Conservation (phyloP, 345 rosid genomes). For the Carallia pectinifolia region DNA sequence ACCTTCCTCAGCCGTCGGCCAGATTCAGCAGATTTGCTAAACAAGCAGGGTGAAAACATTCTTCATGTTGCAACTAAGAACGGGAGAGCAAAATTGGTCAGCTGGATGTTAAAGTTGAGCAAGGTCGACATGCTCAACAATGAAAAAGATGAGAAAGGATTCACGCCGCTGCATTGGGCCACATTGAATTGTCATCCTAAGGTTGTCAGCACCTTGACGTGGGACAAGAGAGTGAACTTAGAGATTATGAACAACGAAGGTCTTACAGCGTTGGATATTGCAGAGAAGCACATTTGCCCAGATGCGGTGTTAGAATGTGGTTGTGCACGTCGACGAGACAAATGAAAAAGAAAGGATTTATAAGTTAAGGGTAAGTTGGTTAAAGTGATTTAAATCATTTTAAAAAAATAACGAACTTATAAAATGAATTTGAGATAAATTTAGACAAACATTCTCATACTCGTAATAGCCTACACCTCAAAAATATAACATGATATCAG, state of each 20-base stretch:
- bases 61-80: constrained; percentile 13
- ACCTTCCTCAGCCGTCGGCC: background rate
- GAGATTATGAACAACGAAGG: constrained; percentile 1
- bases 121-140: constrained; percentile 11
- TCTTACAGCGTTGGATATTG: background rate
- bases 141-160: constrained; percentile 2
- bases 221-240: constrained; percentile 1
- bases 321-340: no score
- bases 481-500: no score
- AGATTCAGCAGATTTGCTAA: background rate
- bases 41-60: background rate
- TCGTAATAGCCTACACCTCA: no score
- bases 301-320: constrained; percentile 6
- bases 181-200: background rate
- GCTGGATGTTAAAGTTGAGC: background rate
- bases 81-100: background rate
- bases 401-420: no score
- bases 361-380: no score
- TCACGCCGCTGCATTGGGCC: constrained; percentile 12
- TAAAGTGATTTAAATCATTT: no score
- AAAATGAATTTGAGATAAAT: no score
- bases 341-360: no score
- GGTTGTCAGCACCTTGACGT: background rate
- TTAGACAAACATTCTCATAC: no score
- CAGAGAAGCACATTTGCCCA: no score